Base-by-base conservation (phyloP, 1,284 basidiomycete genomes). In the Rhodotorula glutinis region DNA sequence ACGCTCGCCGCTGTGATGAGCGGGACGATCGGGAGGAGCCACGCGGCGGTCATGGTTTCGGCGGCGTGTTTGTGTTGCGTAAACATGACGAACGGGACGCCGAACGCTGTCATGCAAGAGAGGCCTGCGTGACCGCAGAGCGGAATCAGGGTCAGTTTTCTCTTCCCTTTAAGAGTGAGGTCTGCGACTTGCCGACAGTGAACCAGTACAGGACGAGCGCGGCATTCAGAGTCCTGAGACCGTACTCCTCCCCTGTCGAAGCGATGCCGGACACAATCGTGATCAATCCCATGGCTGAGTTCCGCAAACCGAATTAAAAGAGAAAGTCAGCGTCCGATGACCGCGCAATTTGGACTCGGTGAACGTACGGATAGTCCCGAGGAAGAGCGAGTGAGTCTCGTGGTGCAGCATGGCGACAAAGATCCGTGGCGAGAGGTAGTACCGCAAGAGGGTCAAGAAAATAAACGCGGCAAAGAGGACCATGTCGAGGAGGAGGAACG, bases 21-120 rank as follows among this genome's bases (percentile, higher is more conserved):
- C 1, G 75, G 75, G 2, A 76, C 74, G 64, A 75, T 67, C 29
- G 75, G 75, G 2, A 76, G 65, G 5, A 76, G 62, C 75, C 75
- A 76, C 2, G 73, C 70, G 4, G 75, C 75, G 1, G 74, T 76
- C 47, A 76, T 61, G 11, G 68, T 66, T 33, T 75, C 75, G 21
- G 65, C 43, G 2, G 63, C 63, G 53, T 75, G 71, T 19, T 63
- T 66, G 53, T 75, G 74, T n/a, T 60, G 51, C 3, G 72, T 76
- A 57, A 73, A 71, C 72, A 75, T 74, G 38, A 67, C 52, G 58
- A 62, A 66, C 0, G 71, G 71, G 5, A 73, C 69, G n/a, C 69
- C 69, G 51, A 73, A 73, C 10, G 69, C 57, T 8, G 66, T 71
- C 23, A 65, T 3, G 25, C 71, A 54, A 1, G 65, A 66, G 53